Percentiles rank a stretch among this genome's conserved stretches.
Conservation (phyloP, 1,139 yeast species). For the Nadsonia commutata region DNA sequence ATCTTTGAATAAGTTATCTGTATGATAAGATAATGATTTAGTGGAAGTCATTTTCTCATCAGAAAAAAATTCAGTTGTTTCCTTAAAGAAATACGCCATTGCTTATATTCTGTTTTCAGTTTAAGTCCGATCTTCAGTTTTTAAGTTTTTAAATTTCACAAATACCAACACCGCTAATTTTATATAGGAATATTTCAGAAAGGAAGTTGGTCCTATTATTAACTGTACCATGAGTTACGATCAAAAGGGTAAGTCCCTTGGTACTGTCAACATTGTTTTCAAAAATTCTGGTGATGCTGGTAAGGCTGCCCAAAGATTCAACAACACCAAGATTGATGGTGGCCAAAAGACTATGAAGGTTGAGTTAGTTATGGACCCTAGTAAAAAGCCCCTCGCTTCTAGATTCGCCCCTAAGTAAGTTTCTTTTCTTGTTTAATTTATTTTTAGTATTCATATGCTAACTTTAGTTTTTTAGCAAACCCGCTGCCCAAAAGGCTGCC, state of each 20-base stretch:
- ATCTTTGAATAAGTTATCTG: too few species aligned
- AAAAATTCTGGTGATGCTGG: slow-evolving; percentile 52
- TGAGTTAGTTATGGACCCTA: slow-evolving; percentile 78
- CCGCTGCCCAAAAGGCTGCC: slow-evolving; percentile 11
- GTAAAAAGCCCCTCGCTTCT: slow-evolving; percentile 57
- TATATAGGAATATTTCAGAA: slow-evolving; percentile 69
- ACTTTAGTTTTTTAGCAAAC: not conserved
- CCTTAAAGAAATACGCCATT: not conserved
- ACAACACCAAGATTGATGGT: slow-evolving; percentile 87
- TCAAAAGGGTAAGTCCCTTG: slow-evolving; percentile 80
- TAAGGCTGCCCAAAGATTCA: slow-evolving; percentile 68
- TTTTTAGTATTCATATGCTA: not conserved
- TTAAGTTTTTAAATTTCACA: not conserved
- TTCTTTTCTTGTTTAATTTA: slow-evolving; percentile 1
- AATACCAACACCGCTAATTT: not conserved
- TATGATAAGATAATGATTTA: too few species aligned
- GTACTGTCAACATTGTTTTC: slow-evolving; percentile 80
- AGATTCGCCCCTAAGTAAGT: slow-evolving; percentile 47
- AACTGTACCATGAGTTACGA: slow-evolving; percentile 64
- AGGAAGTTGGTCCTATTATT: slow-evolving; percentile 76
- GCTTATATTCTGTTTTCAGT: not conserved
- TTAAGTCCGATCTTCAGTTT: not conserved
- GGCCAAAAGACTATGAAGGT: slow-evolving; percentile 68
- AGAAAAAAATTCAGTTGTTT: too few species aligned
- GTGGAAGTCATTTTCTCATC: too few species aligned